Evolutionary conservation across 2,329 filamentous ascomycete species (phyloP), one percentile per base, ranked within the genome.

Genomic region (Plectosphaerella plurivora): DNA sequence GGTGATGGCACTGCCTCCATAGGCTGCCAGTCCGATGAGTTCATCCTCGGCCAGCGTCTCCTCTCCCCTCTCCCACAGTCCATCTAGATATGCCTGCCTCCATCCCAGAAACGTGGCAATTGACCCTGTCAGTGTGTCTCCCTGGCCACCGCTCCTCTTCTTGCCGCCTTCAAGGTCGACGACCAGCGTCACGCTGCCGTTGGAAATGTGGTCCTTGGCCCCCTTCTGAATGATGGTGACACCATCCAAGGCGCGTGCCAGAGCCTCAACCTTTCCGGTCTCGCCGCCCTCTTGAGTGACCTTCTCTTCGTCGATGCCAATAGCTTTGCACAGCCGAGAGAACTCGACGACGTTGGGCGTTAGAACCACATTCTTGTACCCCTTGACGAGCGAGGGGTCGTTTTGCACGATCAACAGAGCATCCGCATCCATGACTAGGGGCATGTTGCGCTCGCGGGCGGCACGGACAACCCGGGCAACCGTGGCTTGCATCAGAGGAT

Each of bases 311-410:
- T 91, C 81, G 51, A 96, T 74, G 3, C 83, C 83, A 53, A 94
- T 77, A 2, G 84, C 79, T 68, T 91, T 87, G 53, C 91, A 92
- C 42, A 99, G 69, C 12, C 92, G 78, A 2, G 81, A 85, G 65
- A 97, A 97, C 68, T 99, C 94, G 5, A 96, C 91, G 1, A 97
- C 88, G 58, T 99, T 99, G 1, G 94, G 94, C 42, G 94, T 99
- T 53, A 99, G 73, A 50, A 99, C 90, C 50, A 90, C 95, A 55
- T 89, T 82, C 46, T 77, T 79, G 73, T 93, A 97, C 1, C 91
- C 92, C 20, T 82, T 79, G 1, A 99, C 82, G 1, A 97, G 73
- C 35, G 84, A 84, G 0, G 91, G 92, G 48, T 86, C 74, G 28
- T 82, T 84, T 62, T 90, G 86, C 12, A 95, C 87, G 1, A 97